Evolutionary conservation across 2,329 filamentous ascomycete genomes (phyloP), one percentile per base, ranked within the genome.

Genomic region (Colletotrichum noveboracense): DNA sequence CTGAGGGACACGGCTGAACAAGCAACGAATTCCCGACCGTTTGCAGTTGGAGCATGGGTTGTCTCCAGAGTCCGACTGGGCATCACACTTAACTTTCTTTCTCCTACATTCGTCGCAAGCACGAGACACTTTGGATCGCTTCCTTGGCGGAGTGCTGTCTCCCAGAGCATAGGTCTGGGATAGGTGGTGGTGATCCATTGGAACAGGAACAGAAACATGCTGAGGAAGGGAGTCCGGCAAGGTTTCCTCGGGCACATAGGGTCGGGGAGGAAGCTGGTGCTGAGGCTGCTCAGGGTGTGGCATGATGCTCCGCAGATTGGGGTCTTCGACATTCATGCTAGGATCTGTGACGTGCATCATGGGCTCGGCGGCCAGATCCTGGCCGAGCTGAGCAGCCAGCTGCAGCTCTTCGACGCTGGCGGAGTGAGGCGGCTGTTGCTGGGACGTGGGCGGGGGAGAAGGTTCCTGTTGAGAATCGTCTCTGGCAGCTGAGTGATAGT

Each of bases 71-170:
- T 97, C 95, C 10, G 93, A 93, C 76, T 92, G 91, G 6, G 95
- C 94, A 85, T 98, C 95, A 80, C 96, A 98, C 81, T 95, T 95
- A 75, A 97, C 95, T 87, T 96, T 97, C 85, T 97, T 97, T 71
- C 95, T 91, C 58, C 96, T 90, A 82, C 95, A 98, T 82, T 97
- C 95, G 81, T 98, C 95, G 80, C 95, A 98, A 3, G 95, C 96
- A 48, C 95, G 91, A 13, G 95, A 97, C 7, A 97, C 95, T 83
- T 98, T 98, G 7, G 94, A 94, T 75, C 95, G 89, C 83, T 97
- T 97, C 77, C 93, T 88, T 0, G 93, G 93, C 16, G 93, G 91
- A 13, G 92, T 92, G 74, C 88, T 89, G 77, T 93, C 92, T 52
- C 89, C 88, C 64, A 87, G 82, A 26, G 85, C 83, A 68, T 86